Conservation (phyloP, 2,329 filamentous ascomycete genomes). For the Trichoderma polysporum region DNA sequence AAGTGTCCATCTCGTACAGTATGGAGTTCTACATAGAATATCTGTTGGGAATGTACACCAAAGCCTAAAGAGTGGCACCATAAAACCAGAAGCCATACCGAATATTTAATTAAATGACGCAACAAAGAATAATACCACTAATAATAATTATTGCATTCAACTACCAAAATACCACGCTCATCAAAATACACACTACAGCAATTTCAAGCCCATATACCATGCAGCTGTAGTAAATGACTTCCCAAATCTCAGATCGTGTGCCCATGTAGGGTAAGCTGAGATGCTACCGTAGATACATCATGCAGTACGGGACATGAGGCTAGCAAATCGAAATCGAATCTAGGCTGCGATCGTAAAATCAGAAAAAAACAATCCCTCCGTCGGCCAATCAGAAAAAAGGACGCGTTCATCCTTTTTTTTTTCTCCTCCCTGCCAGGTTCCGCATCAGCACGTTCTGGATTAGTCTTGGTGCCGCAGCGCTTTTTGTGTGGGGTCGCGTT, state of each 20-base stretch:
- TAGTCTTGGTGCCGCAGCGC: background rate
- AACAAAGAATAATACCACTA: background rate
- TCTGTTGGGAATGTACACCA: background rate
- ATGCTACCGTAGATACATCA: background rate
- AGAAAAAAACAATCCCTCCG: background rate
- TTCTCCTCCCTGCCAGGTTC: background rate
- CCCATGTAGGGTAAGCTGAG: constrained; percentile 15
- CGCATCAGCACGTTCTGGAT: background rate
- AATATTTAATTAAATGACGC: background rate
- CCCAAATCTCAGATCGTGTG: background rate
- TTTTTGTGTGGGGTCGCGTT: background rate
- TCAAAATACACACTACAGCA: background rate
- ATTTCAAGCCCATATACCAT: background rate
- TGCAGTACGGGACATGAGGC: background rate
- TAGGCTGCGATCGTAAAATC: constrained; percentile 4
- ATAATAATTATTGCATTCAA: background rate
- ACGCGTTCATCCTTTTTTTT: constrained; percentile 1
- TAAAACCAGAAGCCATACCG: background rate
- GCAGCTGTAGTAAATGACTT: too few species aligned
- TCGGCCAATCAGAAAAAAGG: constrained; percentile 14
- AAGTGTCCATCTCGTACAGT: background rate
- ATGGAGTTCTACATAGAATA: background rate
- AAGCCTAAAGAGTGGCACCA: background rate
- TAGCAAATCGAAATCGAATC: constrained; percentile 3
- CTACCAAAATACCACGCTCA: background rate